phyloP scores from a whole-genome alignment of 208 protist genomes.

The Entamoeba invadens region DNA sequence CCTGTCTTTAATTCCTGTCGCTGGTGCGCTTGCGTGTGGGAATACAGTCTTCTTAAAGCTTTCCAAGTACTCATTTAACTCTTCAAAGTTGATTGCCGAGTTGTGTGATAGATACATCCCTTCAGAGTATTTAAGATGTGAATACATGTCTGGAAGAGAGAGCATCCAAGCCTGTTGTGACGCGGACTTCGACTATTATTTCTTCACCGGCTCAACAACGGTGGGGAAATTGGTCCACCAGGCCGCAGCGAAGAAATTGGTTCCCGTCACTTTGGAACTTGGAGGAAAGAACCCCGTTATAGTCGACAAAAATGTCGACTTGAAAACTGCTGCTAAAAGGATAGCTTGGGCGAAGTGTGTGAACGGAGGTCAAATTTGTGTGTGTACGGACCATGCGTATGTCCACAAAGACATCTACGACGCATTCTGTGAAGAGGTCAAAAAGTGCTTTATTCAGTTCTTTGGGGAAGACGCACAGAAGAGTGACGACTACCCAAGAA shows the following conservation, averaged over 20 bases:
- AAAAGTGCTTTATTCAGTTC: constrained; percentile 10
- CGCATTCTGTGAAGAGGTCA: constrained; percentile 43
- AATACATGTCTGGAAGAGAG: constrained; percentile 46
- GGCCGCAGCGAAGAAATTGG: constrained; percentile 54
- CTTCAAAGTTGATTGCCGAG: constrained; percentile 41
- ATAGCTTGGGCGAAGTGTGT: constrained; percentile 55
- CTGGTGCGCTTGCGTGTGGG: constrained; percentile 61
- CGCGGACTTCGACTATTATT: constrained; percentile 63
- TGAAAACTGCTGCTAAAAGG: constrained; percentile 37
- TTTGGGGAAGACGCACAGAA: constrained; percentile 22
- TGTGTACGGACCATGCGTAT: constrained; percentile 65
- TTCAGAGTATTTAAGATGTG: constrained; percentile 31
- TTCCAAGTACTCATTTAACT: constrained; percentile 46
- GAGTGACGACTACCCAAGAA: constrained; percentile 32
- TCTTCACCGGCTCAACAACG: constrained; percentile 60
- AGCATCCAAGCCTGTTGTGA: constrained; percentile 54
- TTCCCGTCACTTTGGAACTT: constrained; percentile 68
- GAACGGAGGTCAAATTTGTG: constrained; percentile 63
- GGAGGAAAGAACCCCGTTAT: constrained; percentile 71
- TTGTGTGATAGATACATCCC: constrained; percentile 55
- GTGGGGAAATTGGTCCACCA: constrained; percentile 57
- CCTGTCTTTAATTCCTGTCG: constrained; percentile 50
- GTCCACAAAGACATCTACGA: constrained; percentile 43
- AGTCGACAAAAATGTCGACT: constrained; percentile 33
- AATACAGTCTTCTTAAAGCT: constrained; percentile 67